A percentile compares a stretch with the other conserved stretches of the same genome.
phyloP scores from a whole-genome alignment of 108 stramenopile genomes.

The Cyclotella cryptica region DNA sequence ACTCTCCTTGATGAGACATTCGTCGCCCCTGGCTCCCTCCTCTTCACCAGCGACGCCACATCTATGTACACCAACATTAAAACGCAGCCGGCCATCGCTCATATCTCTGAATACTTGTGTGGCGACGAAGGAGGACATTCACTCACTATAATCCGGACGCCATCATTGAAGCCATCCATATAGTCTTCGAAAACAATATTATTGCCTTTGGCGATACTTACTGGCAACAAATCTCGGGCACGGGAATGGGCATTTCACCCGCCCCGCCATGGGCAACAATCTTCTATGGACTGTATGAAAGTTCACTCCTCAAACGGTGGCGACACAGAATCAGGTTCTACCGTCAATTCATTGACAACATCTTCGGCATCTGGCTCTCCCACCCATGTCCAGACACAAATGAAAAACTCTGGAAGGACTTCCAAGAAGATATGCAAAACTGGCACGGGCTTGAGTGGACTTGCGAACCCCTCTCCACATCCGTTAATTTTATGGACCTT shows the following conservation, averaged over 20 bases:
- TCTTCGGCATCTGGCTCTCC: conserved; percentile 32
- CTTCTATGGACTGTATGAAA: conserved; percentile 34
- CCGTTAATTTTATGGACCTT: conserved; percentile 36
- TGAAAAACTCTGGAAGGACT: conserved; percentile 14
- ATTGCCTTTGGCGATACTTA: conserved; percentile 32
- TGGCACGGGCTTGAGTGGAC: conserved; percentile 28
- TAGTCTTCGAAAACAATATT: conserved; percentile 28
- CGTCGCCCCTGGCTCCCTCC: conserved; percentile 9
- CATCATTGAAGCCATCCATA: conserved; percentile 25
- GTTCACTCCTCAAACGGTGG: background rate
- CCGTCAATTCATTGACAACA: conserved; percentile 40
- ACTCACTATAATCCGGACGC: conserved; percentile 8
- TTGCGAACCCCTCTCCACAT: background rate
- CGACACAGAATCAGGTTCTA: background rate
- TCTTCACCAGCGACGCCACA: conserved; percentile 36
- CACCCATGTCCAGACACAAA: conserved; percentile 1
- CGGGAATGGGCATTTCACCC: conserved; percentile 35
- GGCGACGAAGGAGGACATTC: background rate
- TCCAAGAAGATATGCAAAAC: conserved; percentile 17
- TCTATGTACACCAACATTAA: conserved; percentile 48
- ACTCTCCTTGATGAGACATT: background rate
- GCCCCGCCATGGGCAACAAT: conserved; percentile 34
- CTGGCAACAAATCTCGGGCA: conserved; percentile 31
- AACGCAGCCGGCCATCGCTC: conserved; percentile 1
- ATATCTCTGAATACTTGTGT: conserved; percentile 3